Evolutionary conservation across 352 stramenopile genomes (phyloP), one percentile per base, ranked within the genome.

Genomic region (Detonula confervacea): DNA sequence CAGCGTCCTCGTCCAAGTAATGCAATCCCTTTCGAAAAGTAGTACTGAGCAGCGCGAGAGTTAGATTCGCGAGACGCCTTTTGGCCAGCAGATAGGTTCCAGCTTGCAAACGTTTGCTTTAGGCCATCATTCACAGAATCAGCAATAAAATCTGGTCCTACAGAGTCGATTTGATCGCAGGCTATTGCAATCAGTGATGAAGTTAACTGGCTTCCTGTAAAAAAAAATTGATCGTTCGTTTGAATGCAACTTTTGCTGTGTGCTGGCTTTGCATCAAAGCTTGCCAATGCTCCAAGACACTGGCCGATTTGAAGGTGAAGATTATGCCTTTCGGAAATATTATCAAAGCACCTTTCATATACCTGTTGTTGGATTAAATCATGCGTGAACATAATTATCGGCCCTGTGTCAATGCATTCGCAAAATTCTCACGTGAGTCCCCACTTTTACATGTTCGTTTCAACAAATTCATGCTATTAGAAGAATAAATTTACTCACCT

Each of bases 21-120:
- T 25, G 14, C 14, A 39, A 68, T 68, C 3, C 59, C 59, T 18
- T 68, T 6, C 2, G 27, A 22, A 22, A 27, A 68, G 18, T 68
- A 68, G 39, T 56, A 68, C 7, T 18, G 39, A 39, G 59, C 37
- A 16, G 59, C 42, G 29, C 42, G 4, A 39, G n/a, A 56, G 39
- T 68, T 68, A 8, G 46, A 55, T 12, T 39, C 22, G 16, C 8
- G 5, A 42, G 33, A 8, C 7, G 11, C 12, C 12, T 1, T 54
- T 55, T 55, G 33, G 1, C 57, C 57, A 9, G 57, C 33, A 30
- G 57, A 51, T 54, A 68, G 24, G n/a, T 56, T 56, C 59, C 59
- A 68, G 20, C 22, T 22, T 8, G 59, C 59, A 55, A 55, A 68
- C 8, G 18, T 42, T n/a, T n/a, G n/a, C n/a, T n/a, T n/a, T n/a